A percentile compares a stretch with the other conserved stretches of the same genome.
Evolutionary conservation across 2,329 filamentous ascomycete species (phyloP).

Genomic region (Gliomastix tumulicola): DNA sequence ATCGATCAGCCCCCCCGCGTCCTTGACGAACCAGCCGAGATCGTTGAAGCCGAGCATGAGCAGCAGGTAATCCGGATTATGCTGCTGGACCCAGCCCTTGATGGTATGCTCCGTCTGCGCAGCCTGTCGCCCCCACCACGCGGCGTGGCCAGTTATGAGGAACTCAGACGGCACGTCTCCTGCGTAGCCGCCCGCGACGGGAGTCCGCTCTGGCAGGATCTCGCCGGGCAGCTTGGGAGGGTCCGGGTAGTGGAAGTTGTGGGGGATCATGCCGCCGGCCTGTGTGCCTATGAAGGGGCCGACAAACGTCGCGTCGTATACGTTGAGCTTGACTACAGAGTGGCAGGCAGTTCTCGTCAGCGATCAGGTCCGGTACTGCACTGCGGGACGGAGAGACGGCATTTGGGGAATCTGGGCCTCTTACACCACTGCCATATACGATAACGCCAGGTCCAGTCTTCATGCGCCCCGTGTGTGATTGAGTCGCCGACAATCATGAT

Average conservation of each 20-base stretch:
- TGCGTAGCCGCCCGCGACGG: neutral
- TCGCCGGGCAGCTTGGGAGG: too few species aligned
- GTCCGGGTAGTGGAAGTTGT: too few species aligned
- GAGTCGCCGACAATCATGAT: constrained; percentile 29
- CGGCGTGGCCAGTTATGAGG: neutral
- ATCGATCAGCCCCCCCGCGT: constrained; percentile 9
- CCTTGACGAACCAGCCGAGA: constrained; percentile 15
- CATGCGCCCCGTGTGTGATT: constrained; percentile 28
- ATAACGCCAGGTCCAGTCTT: constrained; percentile 34
- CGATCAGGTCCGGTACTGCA: too few species aligned
- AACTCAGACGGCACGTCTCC: neutral
- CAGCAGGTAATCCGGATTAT: constrained; percentile 22
- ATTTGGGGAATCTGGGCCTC: neutral
- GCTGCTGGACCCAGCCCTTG: constrained; percentile 13
- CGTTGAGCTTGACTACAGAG: neutral
- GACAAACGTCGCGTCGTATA: neutral
- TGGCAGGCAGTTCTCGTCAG: too few species aligned
- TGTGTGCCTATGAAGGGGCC: constrained; percentile 4
- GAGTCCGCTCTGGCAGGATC: too few species aligned
- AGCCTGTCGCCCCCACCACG: constrained; percentile 19
- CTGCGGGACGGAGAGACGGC: too few species aligned
- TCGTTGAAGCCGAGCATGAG: constrained; percentile 26
- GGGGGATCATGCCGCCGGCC: too few species aligned
- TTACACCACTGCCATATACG: constrained; percentile 27
- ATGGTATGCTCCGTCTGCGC: constrained; percentile 18